Conservation (phyloP, 2,329 filamentous ascomycete species). For the Hypoxylon sp. region DNA sequence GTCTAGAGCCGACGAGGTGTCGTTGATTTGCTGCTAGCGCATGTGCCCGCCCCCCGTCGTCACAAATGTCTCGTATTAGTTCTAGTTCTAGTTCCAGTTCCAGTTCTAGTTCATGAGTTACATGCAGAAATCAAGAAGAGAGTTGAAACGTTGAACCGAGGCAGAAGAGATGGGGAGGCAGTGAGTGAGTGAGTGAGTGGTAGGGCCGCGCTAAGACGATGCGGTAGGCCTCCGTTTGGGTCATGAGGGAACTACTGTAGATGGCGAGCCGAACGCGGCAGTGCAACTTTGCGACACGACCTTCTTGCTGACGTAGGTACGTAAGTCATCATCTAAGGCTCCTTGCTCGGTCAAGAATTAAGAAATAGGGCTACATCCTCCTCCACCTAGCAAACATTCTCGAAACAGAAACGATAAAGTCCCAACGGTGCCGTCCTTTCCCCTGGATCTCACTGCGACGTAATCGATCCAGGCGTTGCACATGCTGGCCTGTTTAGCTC, state of each 20-base stretch:
- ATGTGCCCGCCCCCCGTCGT: conserved; percentile 44
- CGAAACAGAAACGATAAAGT: conserved; percentile 5
- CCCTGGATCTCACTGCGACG: conserved; percentile 36
- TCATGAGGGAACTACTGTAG: conserved; percentile 9
- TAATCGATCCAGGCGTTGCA: conserved; percentile 34
- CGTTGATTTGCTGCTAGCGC: conserved; percentile 40
- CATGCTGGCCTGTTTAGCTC: conserved; percentile 33
- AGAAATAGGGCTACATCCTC: conserved; percentile 34
- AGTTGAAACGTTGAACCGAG: conserved; percentile 29
- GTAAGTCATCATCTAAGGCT: conserved; percentile 33
- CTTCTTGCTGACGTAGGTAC: conserved; percentile 27
- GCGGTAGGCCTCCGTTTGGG: conserved; percentile 19
- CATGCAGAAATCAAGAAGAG: conserved; percentile 28
- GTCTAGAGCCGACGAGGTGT: conserved; percentile 45
- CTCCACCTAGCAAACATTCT: conserved; percentile 32
- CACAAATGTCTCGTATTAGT: conserved; percentile 43
- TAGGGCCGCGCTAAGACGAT: conserved; percentile 21
- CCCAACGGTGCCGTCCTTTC: conserved; percentile 21
- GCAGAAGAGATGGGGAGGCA: no score
- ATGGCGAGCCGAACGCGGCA: conserved; percentile 31
- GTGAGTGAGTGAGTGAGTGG: no score
- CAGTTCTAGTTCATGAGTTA: conserved; percentile 31
- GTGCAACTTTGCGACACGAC: conserved; percentile 32
- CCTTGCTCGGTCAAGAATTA: conserved; percentile 34
- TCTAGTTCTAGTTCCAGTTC: no score